phyloP scores from a whole-genome alignment of 78 protist genomes.

The Dictyostelium firmibasis region DNA sequence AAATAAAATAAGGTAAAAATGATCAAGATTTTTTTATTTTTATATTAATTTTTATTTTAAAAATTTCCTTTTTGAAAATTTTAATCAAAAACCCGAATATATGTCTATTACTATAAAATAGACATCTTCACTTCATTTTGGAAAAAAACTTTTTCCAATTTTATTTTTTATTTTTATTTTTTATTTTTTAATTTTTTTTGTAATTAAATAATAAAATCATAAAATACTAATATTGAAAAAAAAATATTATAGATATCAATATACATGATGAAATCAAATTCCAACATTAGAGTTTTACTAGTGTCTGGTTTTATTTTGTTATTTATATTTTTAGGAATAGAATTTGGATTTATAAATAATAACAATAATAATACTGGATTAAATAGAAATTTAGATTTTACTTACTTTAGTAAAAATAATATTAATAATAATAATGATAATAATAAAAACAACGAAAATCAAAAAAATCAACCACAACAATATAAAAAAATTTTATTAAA shows the following conservation, averaged over 20 bases:
- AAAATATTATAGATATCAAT: background rate
- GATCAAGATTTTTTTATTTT: background rate
- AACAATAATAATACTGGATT: background rate
- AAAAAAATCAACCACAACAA: too few species aligned
- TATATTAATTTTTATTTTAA: too few species aligned
- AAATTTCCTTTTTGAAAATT: background rate
- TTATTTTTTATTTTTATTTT: background rate
- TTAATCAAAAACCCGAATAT: background rate
- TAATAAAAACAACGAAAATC: background rate
- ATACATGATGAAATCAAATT: background rate
- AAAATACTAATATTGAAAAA: background rate
- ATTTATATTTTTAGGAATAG: background rate
- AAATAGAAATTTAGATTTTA: background rate
- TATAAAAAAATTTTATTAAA: background rate
- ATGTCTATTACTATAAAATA: background rate
- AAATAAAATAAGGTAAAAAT: too few species aligned
- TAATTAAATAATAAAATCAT: too few species aligned
- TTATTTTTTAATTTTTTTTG: background rate
- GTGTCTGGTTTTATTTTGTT: background rate
- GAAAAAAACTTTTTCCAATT: background rate
- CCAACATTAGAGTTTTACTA: background rate
- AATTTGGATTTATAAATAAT: background rate
- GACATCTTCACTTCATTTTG: too few species aligned
- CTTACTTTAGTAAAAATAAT: background rate
- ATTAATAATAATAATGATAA: background rate